phyloP scores from a whole-genome alignment of 140 eudicot genomes.

The Cichorium intybus region DNA sequence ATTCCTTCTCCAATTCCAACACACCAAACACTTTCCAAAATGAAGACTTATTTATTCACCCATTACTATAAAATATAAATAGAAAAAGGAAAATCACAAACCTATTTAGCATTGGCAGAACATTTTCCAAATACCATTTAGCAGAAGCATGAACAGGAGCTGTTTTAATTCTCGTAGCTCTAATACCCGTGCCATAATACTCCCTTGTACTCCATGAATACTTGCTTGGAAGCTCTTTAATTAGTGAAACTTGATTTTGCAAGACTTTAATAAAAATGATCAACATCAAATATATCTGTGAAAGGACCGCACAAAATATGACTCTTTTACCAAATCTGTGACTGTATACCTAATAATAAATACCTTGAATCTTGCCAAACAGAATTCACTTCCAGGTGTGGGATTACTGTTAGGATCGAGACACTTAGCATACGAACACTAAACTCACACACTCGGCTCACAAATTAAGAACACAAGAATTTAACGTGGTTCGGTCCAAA shows the following conservation, averaged over 20 bases:
- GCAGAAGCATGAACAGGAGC: constrained; percentile 94
- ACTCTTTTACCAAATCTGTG: background rate
- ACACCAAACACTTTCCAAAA: too few relatives aligned
- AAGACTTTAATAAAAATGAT: constrained; percentile 71
- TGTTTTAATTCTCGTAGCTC: constrained; percentile 81
- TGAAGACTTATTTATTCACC: too few relatives aligned
- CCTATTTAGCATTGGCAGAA: constrained; percentile 76
- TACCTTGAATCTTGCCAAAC: constrained; percentile 98
- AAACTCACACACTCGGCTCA: too few relatives aligned
- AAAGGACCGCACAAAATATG: constrained; percentile 57
- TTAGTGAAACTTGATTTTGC: constrained; percentile 53
- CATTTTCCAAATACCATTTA: constrained; percentile 84
- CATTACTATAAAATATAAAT: background rate
- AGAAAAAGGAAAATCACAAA: constrained; percentile 19
- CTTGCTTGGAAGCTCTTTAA: constrained; percentile 71
- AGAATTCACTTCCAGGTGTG: constrained; percentile 88
- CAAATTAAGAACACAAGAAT: too few relatives aligned
- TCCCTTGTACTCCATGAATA: constrained; percentile 92
- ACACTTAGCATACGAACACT: too few relatives aligned
- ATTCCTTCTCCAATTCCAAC: too few relatives aligned
- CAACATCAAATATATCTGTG: constrained; percentile 78
- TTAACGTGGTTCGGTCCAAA: too few relatives aligned
- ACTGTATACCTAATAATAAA: too few relatives aligned
- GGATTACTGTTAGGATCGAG: too few relatives aligned
- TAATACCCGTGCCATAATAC: constrained; percentile 86